Conservation (phyloP, 352 stramenopile species). For the Plasmopara muralis region DNA sequence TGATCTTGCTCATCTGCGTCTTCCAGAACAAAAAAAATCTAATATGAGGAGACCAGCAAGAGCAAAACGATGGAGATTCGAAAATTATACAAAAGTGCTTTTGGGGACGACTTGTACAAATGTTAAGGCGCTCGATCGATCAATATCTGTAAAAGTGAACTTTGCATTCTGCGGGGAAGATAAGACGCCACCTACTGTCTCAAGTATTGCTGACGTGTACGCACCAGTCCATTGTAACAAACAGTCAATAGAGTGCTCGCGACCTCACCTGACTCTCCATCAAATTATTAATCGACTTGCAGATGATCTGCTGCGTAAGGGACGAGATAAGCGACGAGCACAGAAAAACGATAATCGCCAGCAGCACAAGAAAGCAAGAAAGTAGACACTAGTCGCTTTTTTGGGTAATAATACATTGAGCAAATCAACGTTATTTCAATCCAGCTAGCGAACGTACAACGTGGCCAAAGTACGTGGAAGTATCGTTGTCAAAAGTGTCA, state of each 20-base stretch:
- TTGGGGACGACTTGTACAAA: constrained; percentile 14
- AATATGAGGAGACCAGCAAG: constrained; percentile 3
- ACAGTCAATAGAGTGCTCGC: constrained; percentile 21
- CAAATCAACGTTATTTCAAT: too few species aligned
- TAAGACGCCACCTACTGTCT: constrained; percentile 4
- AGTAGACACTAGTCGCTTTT: too few species aligned
- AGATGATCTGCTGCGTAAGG: constrained; percentile 27
- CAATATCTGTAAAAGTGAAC: constrained; percentile 13
- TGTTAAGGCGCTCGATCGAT: constrained; percentile 6
- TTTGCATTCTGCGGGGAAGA: constrained; percentile 40
- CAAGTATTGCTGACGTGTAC: constrained; percentile 13
- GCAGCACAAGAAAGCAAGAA: not conserved
- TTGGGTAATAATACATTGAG: too few species aligned
- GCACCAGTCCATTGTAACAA: constrained; percentile 32
- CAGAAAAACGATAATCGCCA: constrained; percentile 19
- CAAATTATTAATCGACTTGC: constrained; percentile 50
- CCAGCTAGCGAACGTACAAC: too few species aligned
- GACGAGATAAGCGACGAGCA: constrained; percentile 17
- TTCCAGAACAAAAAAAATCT: constrained; percentile 1
- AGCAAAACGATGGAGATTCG: constrained; percentile 28
- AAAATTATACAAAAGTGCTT: constrained; percentile 33
- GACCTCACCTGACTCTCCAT: constrained; percentile 45
- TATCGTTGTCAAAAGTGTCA: too few species aligned
- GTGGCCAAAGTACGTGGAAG: too few species aligned
- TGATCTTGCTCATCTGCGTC: constrained; percentile 36